Evolutionary conservation across 169 alveolate species (phyloP).

Genomic region (Plasmodium relictum): DNA sequence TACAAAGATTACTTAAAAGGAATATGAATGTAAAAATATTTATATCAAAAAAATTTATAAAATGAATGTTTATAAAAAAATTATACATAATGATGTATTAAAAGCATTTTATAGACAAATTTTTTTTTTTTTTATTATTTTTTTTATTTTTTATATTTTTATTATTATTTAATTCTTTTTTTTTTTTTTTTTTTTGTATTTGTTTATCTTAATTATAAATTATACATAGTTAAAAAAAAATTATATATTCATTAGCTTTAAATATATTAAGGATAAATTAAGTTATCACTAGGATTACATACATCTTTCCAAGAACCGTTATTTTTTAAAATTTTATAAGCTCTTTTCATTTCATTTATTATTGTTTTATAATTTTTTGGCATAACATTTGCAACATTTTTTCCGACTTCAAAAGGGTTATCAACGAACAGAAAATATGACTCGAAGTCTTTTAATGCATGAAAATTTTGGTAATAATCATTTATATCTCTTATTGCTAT

Average conservation of each 20-base stretch:
- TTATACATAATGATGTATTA: too few species aligned
- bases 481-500: conserved; percentile 79
- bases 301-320: conserved; percentile 78
- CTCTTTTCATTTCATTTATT: conserved; percentile 70
- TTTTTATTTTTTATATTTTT: too few species aligned
- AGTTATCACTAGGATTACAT: conserved; percentile 21
- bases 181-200: too few species aligned
- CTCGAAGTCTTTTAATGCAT: conserved; percentile 46
- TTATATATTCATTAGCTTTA: not conserved
- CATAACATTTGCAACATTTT: conserved; percentile 86
- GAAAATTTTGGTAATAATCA: conserved; percentile 69
- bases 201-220: too few species aligned
- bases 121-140: too few species aligned
- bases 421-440: conserved; percentile 81
- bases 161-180: too few species aligned
- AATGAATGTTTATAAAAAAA: too few species aligned
- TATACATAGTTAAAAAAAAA: too few species aligned
- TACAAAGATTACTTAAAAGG: too few species aligned
- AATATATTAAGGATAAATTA: not conserved
- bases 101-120: too few species aligned
- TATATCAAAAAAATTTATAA: too few species aligned
- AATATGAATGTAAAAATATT: too few species aligned
- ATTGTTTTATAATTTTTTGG: conserved; percentile 75
- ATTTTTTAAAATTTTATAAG: conserved; percentile 68
- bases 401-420: conserved; percentile 88